Evolutionary conservation across 2,329 filamentous ascomycete species (phyloP).

Genomic region (Calcarisporium arbuscula): DNA sequence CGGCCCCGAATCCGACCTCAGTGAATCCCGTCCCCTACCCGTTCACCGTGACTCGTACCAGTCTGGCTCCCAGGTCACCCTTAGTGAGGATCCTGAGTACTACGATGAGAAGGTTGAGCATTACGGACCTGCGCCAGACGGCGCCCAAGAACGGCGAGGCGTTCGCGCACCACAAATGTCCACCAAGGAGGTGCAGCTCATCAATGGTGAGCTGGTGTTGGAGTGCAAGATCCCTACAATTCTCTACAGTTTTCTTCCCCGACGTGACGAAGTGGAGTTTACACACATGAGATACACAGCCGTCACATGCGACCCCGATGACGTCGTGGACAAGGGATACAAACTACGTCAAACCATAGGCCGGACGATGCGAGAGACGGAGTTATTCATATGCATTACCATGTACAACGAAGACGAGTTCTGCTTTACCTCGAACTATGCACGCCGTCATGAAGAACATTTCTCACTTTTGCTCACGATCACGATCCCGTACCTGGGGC

Average conservation of each 20-base stretch:
- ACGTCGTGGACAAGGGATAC: conserved; percentile 84
- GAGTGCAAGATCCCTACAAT: conserved; percentile 99
- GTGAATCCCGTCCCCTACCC: conserved; percentile 43
- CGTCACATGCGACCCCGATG: conserved; percentile 95
- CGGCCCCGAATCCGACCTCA: conserved; percentile 51
- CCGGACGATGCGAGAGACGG: conserved; percentile 76
- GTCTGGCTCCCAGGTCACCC: conserved; percentile 45
- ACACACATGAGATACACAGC: conserved; percentile 99
- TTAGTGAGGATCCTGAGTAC: conserved; percentile 39
- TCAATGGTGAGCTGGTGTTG: conserved; percentile 94
- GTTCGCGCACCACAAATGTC: conserved; percentile 82
- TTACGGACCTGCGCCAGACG: conserved; percentile 82
- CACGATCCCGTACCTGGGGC: conserved; percentile 91
- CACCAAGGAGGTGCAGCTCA: conserved; percentile 89
- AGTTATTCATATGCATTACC: conserved; percentile 92
- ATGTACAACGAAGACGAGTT: conserved; percentile 99
- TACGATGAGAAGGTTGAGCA: conserved; percentile 63
- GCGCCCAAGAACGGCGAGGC: conserved; percentile 80
- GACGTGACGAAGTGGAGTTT: conserved; percentile 90
- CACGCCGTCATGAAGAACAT: conserved; percentile 99
- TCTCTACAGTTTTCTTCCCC: conserved; percentile 90
- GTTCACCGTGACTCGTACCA: conserved; percentile 52
- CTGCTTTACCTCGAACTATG: conserved; percentile 94
- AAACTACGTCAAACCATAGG: conserved; percentile 90
- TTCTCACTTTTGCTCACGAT: conserved; percentile 87